Base-by-base conservation (phyloP, 345 rosid genomes). In the Acer saccharum region DNA sequence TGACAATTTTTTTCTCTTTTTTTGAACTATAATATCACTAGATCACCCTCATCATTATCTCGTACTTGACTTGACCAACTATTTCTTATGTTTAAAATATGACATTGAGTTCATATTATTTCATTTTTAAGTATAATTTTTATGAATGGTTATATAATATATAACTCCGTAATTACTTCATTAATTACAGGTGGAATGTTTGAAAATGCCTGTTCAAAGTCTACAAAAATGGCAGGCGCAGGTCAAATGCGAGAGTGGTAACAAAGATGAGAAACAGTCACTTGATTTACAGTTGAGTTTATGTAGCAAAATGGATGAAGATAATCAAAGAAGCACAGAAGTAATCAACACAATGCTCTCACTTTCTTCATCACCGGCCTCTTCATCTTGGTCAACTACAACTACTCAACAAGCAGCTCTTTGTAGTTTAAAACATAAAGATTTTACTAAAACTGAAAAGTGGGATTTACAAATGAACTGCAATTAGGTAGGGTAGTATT, bases 261-360 rank as follows among this genome's bases (percentile, higher is more conserved):
- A 54, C 4, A 25, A 70, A 43, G 43, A 74, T 69, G 70, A 76
- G 65, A 77, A 78, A 20, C 35, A 72, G 44, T 61, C 68, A 68
- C 76, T 78, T 27, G 79, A 84, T 63, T 69, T 84, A 25, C 74
- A 84, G 73, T 66, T 84, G 54, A 57, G 80, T 65, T 67, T 84
- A 44, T 57, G 71, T 35, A 68, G 17, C 29, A 29, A 67, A 57
- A 10, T 46, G 12, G 35, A 41, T 32, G 52, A 61, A 1, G 48
- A 57, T 44, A 48, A 2, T 6, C 18, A 20, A 14, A 75, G 65
- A 64, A 29, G 70, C 50, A 64, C 23, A 17, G 62, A 73, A 44
- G 76, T 69, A 32, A 77, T 78, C 39, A 52, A 84, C 79, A 84
- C 82, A 14, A 78, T 46, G 23, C 87, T 84, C 1, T 75, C 84